Evolutionary conservation across 2,329 filamentous ascomycete genomes (phyloP).

Genomic region (Talaromyces verruculosus): DNA sequence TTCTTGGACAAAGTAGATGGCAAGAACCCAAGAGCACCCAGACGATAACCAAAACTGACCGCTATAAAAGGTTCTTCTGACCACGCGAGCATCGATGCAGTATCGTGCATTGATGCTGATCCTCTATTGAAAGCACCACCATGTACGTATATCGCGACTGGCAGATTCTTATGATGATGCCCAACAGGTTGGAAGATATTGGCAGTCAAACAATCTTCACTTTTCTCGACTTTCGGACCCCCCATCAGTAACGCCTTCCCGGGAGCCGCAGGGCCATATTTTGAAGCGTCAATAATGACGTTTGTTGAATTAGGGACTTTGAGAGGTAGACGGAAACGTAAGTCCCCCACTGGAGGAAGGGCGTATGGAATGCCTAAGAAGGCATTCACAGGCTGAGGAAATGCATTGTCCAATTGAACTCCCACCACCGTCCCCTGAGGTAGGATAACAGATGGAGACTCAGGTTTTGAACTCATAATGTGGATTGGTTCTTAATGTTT

Average conservation of each 20-base stretch:
- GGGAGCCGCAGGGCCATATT: slow-evolving; percentile 35
- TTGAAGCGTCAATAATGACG: slow-evolving; percentile 37
- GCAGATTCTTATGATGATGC: slow-evolving; percentile 28
- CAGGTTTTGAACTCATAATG: background rate
- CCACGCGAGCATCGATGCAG: slow-evolving; percentile 62
- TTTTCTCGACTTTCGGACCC: slow-evolving; percentile 52
- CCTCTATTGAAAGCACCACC: slow-evolving; percentile 40
- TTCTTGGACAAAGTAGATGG: background rate
- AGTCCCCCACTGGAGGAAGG: slow-evolving; percentile 48
- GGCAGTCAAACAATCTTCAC: slow-evolving; percentile 45
- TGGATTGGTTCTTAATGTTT: background rate
- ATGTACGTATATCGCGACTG: slow-evolving; percentile 45
- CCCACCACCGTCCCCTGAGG: background rate
- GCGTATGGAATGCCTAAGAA: slow-evolving; percentile 55
- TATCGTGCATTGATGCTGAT: slow-evolving; percentile 50
- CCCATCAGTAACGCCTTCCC: slow-evolving; percentile 51
- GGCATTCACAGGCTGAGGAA: slow-evolving; percentile 15
- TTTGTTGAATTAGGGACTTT: slow-evolving; percentile 27
- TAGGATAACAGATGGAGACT: background rate
- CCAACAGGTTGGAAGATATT: slow-evolving; percentile 40
- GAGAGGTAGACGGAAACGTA: slow-evolving; percentile 46
- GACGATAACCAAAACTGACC: slow-evolving; percentile 48
- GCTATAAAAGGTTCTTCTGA: slow-evolving; percentile 46
- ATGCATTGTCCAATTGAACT: background rate
- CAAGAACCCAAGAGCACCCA: slow-evolving; percentile 61